phyloP scores from a whole-genome alignment of 176 grass and related monocot species.

The Avena insularis region DNA sequence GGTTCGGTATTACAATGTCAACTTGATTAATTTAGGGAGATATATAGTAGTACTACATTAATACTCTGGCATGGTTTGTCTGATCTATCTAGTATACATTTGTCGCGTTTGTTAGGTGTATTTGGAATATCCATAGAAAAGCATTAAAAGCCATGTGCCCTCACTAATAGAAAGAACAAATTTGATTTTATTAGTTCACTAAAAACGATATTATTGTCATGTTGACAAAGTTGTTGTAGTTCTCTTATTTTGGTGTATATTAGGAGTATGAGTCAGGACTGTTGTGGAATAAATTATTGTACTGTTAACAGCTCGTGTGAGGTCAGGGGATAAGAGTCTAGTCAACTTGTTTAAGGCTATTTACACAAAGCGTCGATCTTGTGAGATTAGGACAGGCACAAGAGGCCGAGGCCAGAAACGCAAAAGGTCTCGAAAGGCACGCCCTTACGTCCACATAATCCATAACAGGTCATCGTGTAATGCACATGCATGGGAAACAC shows the following conservation, averaged over 20 bases:
- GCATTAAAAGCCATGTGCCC: not conserved
- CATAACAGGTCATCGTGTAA: not conserved
- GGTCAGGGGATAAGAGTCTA: not conserved
- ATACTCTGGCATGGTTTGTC: not conserved
- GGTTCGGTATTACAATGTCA: not conserved
- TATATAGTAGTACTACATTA: not conserved
- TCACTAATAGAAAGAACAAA: not conserved
- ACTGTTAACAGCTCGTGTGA: not conserved
- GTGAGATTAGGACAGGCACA: conserved; percentile 43
- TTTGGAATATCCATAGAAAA: not conserved
- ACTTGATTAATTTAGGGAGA: not conserved
- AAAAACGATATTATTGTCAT: not conserved
- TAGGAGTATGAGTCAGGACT: no score
- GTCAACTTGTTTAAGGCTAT: not conserved
- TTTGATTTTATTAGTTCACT: not conserved
- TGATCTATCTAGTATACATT: not conserved
- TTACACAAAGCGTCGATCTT: not conserved
- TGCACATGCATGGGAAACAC: not conserved
- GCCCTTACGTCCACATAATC: not conserved
- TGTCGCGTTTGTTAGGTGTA: no score
- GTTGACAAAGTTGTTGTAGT: not conserved
- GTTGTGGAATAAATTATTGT: no score
- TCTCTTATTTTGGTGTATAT: not conserved
- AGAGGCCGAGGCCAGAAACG: not conserved
- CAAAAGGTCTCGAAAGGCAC: conserved; percentile 6